Base-by-base conservation (phyloP, 371 early-diverging fungal genomes). In the Mortierella sp. region DNA sequence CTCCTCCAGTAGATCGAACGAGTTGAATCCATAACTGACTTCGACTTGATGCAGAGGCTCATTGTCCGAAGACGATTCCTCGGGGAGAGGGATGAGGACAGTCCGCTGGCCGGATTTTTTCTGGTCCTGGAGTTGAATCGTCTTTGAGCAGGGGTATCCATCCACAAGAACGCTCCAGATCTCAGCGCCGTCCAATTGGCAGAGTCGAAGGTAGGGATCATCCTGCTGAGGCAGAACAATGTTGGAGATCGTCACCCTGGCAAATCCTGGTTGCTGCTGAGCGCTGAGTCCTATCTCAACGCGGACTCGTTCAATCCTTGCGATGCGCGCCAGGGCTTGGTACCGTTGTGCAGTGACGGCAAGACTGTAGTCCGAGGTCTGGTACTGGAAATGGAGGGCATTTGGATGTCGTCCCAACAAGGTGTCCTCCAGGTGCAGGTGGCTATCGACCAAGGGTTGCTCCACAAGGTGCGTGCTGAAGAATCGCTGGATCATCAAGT, bases 141-240 rank as follows among this genome's bases (percentile, higher is more conserved):
- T 72, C 45, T 74, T 77, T 11, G 73, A 68, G 53, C 79, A 82
- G 0, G 71, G 72, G 14, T 70, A 66, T 48, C 83, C 83, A 55
- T 82, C 69, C 24, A 82, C 83, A 4, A 74, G 26, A 10, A 82
- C 75, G 48, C 63, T 82, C 83, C 83, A 82, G 52, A 82, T 70
- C 47, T 82, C 83, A 9, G 76, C 83, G 0, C 78, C 78, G 13
- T 82, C 83, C 29, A 82, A 64, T 8, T 78, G 73, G 29, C 69
- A 71, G 19, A 82, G 53, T 22, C 75, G 67, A 19, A 82, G 68
- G 47, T 77, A 82, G 4, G 75, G 43, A 45, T 78, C 83, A n/a
- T 74, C 78, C 44, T 77, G 74, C 22, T 71, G 68, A 4, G 78
- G 70, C 63, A 82, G 31, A 24, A 82, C 73, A 22, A 82, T 50